A percentile compares a stretch with the other conserved stretches of the same genome.
Evolutionary conservation across 345 rosid genomes (phyloP).

Genomic region (Isatis tinctoria): DNA sequence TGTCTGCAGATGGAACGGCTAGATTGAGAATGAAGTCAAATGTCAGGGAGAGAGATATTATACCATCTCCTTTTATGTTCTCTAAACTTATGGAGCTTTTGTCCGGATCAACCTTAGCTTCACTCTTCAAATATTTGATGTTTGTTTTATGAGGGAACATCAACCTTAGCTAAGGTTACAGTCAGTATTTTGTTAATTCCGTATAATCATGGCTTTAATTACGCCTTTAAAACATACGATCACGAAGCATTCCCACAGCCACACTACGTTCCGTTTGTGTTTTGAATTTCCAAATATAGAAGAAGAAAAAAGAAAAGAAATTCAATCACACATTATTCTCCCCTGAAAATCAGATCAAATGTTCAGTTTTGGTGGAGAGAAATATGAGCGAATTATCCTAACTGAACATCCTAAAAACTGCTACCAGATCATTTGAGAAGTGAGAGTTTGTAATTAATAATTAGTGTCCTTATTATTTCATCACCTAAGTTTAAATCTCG

Average conservation of each 20-base stretch:
- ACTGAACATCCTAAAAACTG: not conserved
- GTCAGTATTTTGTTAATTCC: not conserved
- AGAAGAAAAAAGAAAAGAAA: not conserved
- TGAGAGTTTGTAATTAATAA: not conserved
- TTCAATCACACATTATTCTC: not conserved
- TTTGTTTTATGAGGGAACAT: slow-evolving; percentile 7
- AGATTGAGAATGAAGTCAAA: slow-evolving; percentile 42
- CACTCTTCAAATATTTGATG: slow-evolving; percentile 13
- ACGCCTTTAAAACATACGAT: not conserved
- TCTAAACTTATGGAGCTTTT: slow-evolving; percentile 24
- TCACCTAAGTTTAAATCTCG: not conserved
- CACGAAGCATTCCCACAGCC: not conserved
- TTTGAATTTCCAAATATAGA: not conserved
- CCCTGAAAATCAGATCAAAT: not conserved
- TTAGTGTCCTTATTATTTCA: not conserved
- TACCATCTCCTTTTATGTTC: slow-evolving; percentile 12
- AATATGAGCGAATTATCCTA: no score
- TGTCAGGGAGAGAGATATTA: not conserved
- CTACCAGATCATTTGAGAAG: not conserved
- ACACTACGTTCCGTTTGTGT: not conserved
- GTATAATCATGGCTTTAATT: not conserved
- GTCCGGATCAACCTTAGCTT: slow-evolving; percentile 16
- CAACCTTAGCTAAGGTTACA: slow-evolving; percentile 20
- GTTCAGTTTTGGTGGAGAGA: not conserved
- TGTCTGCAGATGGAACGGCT: slow-evolving; percentile 78